These are phyloP conservation scores for Crotalaria pallida DNA, from an alignment of 306 rosid species.

Conservation along the genomic window DNA sequence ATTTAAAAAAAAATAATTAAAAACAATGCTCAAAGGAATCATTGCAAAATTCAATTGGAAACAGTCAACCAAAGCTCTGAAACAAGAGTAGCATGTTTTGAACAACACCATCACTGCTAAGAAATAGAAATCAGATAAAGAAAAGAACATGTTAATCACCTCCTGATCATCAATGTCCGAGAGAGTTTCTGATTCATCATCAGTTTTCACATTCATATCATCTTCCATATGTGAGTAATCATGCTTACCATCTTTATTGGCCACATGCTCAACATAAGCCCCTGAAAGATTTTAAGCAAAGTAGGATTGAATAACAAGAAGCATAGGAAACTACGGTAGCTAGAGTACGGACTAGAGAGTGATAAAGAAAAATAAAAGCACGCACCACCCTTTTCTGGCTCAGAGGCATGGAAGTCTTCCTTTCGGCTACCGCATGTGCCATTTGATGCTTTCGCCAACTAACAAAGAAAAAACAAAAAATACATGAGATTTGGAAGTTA, in stretches of 20 bases:
- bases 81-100: not conserved
- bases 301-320: constrained; percentile 2
- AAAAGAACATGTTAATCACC: constrained; percentile 20
- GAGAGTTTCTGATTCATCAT: constrained; percentile 45
- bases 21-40: not conserved
- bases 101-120: not conserved
- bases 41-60: not conserved
- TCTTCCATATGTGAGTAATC: constrained; percentile 24
- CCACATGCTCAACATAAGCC: not conserved
- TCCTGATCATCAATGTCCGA: constrained; percentile 65
- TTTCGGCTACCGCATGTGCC: not conserved
- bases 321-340: not conserved
- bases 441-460: constrained; percentile 28
- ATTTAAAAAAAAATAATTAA: not conserved
- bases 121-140: constrained; percentile 1
- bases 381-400: constrained; percentile 19
- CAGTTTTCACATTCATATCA: constrained; percentile 16
- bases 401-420: constrained; percentile 17
- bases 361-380: not conserved
- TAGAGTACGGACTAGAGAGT: not conserved
- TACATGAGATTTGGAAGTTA: not conserved
- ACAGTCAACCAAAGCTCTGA: not conserved
- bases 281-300: constrained; percentile 21
- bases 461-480: constrained; percentile 10
- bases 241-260: constrained; percentile 15